These are phyloP conservation scores for Epichloe aotearoae DNA, from an alignment of 2,329 filamentous ascomycete species.

Conservation along the genomic window DNA sequence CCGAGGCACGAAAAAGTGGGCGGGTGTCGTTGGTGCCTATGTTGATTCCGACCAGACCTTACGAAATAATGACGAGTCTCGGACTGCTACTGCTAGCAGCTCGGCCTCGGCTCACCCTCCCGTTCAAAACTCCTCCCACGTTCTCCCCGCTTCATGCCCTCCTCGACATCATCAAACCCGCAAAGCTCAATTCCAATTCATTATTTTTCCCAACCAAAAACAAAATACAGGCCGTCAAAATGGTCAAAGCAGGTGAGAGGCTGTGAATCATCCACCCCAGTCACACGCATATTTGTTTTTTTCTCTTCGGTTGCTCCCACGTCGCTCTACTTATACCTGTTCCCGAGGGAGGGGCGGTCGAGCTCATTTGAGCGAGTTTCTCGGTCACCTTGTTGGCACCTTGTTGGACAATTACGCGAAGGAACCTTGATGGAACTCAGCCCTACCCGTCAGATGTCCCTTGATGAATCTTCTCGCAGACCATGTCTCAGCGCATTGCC, in stretches of 20 bases:
- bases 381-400: constrained; percentile 6
- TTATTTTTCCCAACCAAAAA: constrained; percentile 8
- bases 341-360: constrained; percentile 17
- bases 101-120: constrained; percentile 2
- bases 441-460: constrained; percentile 14
- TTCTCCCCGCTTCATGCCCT: constrained; percentile 6
- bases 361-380: constrained; percentile 50
- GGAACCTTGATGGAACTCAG: constrained; percentile 32
- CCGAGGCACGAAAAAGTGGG: background rate
- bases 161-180: constrained; percentile 6
- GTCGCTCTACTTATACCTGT: constrained; percentile 12
- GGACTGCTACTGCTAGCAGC: background rate
- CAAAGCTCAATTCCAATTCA: background rate
- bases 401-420: constrained; percentile 13
- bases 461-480: constrained; percentile 16
- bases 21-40: background rate
- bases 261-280: background rate
- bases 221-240: constrained; percentile 52
- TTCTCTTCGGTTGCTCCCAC: background rate
- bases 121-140: constrained; percentile 6
- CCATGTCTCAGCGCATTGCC: background rate
- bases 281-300: background rate
- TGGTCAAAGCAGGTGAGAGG: constrained; percentile 86
- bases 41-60: background rate
- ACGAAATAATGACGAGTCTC: background rate